Percentiles rank a stretch among this genome's conserved stretches.
Evolutionary conservation across 345 rosid species (phyloP).

Genomic region (Rubroshorea leprosula): DNA sequence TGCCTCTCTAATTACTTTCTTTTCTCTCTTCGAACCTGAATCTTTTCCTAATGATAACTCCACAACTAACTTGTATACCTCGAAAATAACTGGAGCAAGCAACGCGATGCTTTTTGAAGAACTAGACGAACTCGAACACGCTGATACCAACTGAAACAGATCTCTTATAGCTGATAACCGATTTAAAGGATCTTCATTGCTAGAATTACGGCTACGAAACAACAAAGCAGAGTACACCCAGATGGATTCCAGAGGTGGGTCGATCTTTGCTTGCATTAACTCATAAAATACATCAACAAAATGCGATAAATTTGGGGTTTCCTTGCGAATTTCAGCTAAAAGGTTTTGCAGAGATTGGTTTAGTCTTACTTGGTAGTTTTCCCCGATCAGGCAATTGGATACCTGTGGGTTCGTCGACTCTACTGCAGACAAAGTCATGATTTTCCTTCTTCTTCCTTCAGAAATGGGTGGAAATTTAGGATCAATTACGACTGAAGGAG

Average conservation of each 20-base stretch:
- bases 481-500: no score
- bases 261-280: constrained; percentile 41
- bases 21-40: constrained; percentile 28
- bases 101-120: constrained; percentile 37
- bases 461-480: not conserved
- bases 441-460: not conserved
- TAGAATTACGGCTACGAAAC: constrained; percentile 18
- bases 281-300: constrained; percentile 27
- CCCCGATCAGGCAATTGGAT: constrained; percentile 15
- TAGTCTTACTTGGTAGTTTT: constrained; percentile 25
- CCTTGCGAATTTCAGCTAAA: constrained; percentile 26
- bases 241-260: constrained; percentile 52
- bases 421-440: constrained; percentile 13
- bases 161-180: constrained; percentile 27
- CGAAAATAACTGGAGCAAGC: constrained; percentile 45
- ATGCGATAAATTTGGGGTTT: constrained; percentile 27
- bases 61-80: constrained; percentile 25
- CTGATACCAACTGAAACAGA: constrained; percentile 38
- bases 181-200: constrained; percentile 22
- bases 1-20: constrained; percentile 27
- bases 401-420: constrained; percentile 7
- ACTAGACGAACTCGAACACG: constrained; percentile 31
- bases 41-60: constrained; percentile 28
- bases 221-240: constrained; percentile 46
- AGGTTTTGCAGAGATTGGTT: constrained; percentile 29